These are phyloP conservation scores for Schrenkiella parvula DNA, from an alignment of 345 rosid genomes.

Conservation along the genomic window DNA sequence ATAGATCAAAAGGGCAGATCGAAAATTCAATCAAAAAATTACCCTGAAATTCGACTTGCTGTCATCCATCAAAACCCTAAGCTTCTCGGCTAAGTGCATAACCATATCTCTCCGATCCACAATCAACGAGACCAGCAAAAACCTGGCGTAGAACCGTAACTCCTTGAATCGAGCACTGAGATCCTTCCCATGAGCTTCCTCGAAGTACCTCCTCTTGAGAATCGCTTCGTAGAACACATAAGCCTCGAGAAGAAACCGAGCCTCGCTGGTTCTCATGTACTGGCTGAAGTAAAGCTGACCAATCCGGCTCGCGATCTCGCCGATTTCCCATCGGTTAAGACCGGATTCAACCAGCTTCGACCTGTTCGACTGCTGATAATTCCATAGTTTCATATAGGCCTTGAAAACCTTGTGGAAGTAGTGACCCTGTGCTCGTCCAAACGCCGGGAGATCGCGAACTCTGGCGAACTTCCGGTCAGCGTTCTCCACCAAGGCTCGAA, in stretches of 20 bases:
- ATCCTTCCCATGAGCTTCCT: constrained; percentile 56
- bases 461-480: constrained; percentile 94
- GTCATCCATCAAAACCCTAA: constrained; percentile 60
- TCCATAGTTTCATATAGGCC: constrained; percentile 95
- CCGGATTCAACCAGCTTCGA: constrained; percentile 68
- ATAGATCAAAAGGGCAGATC: background rate
- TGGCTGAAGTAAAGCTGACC: constrained; percentile 95
- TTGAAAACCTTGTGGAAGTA: constrained; percentile 82
- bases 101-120: constrained; percentile 65
- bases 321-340: constrained; percentile 93
- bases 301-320: constrained; percentile 99
- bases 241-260: constrained; percentile 77
- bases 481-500: constrained; percentile 67
- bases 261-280: constrained; percentile 91
- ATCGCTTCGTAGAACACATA: constrained; percentile 95
- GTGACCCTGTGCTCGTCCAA: constrained; percentile 53
- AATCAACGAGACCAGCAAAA: constrained; percentile 75
- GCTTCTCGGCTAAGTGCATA: constrained; percentile 41
- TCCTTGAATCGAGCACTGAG: constrained; percentile 77
- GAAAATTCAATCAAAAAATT: background rate
- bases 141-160: constrained; percentile 84
- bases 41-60: constrained; percentile 73
- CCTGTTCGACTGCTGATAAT: constrained; percentile 86
- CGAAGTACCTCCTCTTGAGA: constrained; percentile 70
- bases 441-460: constrained; percentile 76